Percentiles rank a stretch among this genome's conserved stretches.
Conservation (phyloP, 2,329 filamentous ascomycete species). For the Polytolypa hystricis region DNA sequence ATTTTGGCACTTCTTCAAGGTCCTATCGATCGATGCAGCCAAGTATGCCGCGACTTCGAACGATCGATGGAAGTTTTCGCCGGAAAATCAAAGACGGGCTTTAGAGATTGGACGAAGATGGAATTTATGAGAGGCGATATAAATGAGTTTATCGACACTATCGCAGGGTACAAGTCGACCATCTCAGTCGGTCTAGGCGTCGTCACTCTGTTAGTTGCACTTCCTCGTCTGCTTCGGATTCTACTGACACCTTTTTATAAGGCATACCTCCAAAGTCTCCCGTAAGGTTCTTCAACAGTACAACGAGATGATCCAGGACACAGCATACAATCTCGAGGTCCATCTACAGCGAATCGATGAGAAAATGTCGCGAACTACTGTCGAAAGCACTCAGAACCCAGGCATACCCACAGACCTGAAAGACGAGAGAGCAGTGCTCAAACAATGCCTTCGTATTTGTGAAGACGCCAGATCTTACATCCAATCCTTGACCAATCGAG, state of each 20-base stretch:
- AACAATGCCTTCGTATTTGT: slow-evolving; percentile 31
- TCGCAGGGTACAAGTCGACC: slow-evolving; percentile 31
- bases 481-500: slow-evolving; percentile 20
- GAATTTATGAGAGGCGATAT: slow-evolving; percentile 33
- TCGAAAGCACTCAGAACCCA: slow-evolving; percentile 12
- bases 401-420: slow-evolving; percentile 21
- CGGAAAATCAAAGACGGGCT: slow-evolving; percentile 22
- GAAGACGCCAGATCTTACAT: slow-evolving; percentile 28
- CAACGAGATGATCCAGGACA: slow-evolving; percentile 30
- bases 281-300: slow-evolving; percentile 25
- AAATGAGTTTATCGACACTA: slow-evolving; percentile 30
- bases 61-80: slow-evolving; percentile 25
- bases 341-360: slow-evolving; percentile 28
- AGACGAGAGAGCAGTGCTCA: slow-evolving; percentile 28
- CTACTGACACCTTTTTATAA: slow-evolving; percentile 17
- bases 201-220: slow-evolving; percentile 25
- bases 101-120: slow-evolving; percentile 32
- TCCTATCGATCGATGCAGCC: slow-evolving; percentile 26
- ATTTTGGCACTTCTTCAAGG: slow-evolving; percentile 24
- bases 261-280: slow-evolving; percentile 23
- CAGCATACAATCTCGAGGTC: slow-evolving; percentile 24
- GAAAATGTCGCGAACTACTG: slow-evolving; percentile 18
- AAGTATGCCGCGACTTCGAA: slow-evolving; percentile 29
- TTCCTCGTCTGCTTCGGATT: slow-evolving; percentile 8
- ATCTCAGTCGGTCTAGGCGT: slow-evolving; percentile 28